A percentile compares a stretch with the other conserved stretches of the same genome.
These are phyloP conservation scores for Erodium texanum DNA, from an alignment of 441 rosid species.

Conservation along the genomic window DNA sequence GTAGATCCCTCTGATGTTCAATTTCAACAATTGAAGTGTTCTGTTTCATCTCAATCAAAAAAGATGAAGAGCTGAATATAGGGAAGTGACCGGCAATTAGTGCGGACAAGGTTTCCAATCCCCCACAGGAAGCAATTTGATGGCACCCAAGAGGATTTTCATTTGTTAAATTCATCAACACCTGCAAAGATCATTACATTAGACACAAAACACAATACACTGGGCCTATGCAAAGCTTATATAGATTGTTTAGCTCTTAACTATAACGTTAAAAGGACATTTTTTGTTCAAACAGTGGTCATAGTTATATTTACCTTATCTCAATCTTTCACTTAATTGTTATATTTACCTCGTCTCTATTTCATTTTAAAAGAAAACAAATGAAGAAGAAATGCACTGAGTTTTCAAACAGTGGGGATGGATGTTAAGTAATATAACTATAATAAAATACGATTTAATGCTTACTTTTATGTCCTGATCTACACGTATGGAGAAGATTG, in stretches of 20 bases:
- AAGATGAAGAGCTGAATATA: slow-evolving; percentile 42
- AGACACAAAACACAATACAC: not conserved
- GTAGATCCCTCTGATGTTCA: slow-evolving; percentile 32
- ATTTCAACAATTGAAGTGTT: slow-evolving; percentile 21
- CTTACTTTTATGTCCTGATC: not conserved
- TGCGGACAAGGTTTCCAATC: slow-evolving; percentile 65
- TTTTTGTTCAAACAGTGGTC: no score
- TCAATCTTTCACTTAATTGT: not conserved
- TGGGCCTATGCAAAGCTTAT: not conserved
- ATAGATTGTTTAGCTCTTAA: not conserved
- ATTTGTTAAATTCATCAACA: slow-evolving; percentile 91
- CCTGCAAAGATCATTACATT: slow-evolving; percentile 38
- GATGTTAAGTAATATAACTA: not conserved
- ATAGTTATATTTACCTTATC: not conserved
- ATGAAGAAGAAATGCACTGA: not conserved
- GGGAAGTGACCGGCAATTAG: slow-evolving; percentile 78
- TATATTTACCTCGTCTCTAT: not conserved
- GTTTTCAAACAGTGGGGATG: not conserved
- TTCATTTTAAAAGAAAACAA: not conserved
- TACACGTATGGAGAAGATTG: not conserved
- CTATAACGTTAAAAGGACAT: no score
- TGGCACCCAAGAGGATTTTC: slow-evolving; percentile 75
- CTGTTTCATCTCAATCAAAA: slow-evolving; percentile 28
- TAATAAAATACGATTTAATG: not conserved
- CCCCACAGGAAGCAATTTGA: slow-evolving; percentile 78